Evolutionary conservation across 164 flowering plant genomes (phyloP).

Genomic region (Santalum album): DNA sequence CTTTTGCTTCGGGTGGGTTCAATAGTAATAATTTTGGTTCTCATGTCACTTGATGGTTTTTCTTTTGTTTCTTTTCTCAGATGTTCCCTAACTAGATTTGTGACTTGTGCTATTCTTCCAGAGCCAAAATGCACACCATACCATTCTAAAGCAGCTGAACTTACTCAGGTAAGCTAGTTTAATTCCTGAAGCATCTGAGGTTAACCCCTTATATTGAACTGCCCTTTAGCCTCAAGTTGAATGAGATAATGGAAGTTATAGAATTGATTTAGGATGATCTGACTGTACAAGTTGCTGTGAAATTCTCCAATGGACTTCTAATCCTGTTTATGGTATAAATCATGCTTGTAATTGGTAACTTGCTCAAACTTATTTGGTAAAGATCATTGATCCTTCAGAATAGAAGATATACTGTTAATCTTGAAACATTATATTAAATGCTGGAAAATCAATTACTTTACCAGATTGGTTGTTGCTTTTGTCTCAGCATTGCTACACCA

Average conservation of each 20-base stretch:
- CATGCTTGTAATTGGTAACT: too few species aligned
- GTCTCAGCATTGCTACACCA: slow-evolving; percentile 60
- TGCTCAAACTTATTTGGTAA: too few species aligned
- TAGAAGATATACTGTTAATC: background rate
- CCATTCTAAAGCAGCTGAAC: slow-evolving; percentile 71
- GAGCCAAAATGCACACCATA: slow-evolving; percentile 87
- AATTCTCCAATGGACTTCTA: too few species aligned
- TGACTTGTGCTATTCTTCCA: slow-evolving; percentile 24
- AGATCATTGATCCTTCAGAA: too few species aligned
- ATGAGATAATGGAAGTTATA: too few species aligned
- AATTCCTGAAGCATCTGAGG: background rate
- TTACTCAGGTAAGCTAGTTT: slow-evolving; percentile 37
- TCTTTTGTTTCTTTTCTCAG: background rate
- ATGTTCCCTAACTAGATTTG: too few species aligned
- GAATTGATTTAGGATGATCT: too few species aligned
- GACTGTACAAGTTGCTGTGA: too few species aligned
- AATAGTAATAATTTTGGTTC: background rate
- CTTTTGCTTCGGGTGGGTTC: slow-evolving; percentile 73
- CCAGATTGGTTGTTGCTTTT: slow-evolving; percentile 13
- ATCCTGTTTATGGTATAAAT: too few species aligned
- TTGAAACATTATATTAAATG: slow-evolving; percentile 3
- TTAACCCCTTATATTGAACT: background rate
- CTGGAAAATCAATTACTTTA: slow-evolving; percentile 6
- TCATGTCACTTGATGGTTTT: background rate
- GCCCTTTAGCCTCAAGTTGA: too few species aligned